phyloP scores from a whole-genome alignment of 1,284 basidiomycete species.

The Ganoderma resinaceum region DNA sequence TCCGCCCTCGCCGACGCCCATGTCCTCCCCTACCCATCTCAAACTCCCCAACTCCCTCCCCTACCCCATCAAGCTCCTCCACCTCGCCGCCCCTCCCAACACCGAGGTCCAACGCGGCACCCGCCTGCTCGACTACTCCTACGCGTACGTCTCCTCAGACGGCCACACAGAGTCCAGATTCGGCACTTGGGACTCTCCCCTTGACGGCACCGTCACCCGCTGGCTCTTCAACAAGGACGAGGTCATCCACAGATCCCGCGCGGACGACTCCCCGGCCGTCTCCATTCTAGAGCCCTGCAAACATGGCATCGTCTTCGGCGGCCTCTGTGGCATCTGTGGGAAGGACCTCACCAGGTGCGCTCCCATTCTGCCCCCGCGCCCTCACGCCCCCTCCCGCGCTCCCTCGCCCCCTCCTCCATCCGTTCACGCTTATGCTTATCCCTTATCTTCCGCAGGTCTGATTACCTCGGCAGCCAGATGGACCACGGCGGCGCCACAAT shows the following conservation, averaged over 20 bases:
- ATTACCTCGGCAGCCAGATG: slow-evolving; percentile 71
- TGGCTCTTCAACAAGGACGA: slow-evolving; percentile 73
- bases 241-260: slow-evolving; percentile 61
- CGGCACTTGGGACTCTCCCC: slow-evolving; percentile 86
- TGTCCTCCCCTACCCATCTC: slow-evolving; percentile 60
- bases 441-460: slow-evolving; percentile 58
- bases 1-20: slow-evolving; percentile 28
- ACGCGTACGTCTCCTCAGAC: slow-evolving; percentile 55
- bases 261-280: slow-evolving; percentile 65
- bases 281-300: slow-evolving; percentile 87
- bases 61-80: slow-evolving; percentile 81
- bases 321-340: slow-evolving; percentile 93
- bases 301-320: slow-evolving; percentile 91
- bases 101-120: slow-evolving; percentile 68
- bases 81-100: slow-evolving; percentile 59
- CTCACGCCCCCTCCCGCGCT: slow-evolving; percentile 3
- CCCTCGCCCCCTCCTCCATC: neutral
- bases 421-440: neutral
- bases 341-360: slow-evolving; percentile 91
- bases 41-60: slow-evolving; percentile 76
- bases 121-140: slow-evolving; percentile 83
- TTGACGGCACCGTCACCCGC: slow-evolving; percentile 74
- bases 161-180: slow-evolving; percentile 72
- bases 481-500: slow-evolving; percentile 66
- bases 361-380: slow-evolving; percentile 8